Evolutionary conservation across 2,329 filamentous ascomycete genomes (phyloP), one percentile per base, ranked within the genome.

Genomic region (Sporothrix pallida): DNA sequence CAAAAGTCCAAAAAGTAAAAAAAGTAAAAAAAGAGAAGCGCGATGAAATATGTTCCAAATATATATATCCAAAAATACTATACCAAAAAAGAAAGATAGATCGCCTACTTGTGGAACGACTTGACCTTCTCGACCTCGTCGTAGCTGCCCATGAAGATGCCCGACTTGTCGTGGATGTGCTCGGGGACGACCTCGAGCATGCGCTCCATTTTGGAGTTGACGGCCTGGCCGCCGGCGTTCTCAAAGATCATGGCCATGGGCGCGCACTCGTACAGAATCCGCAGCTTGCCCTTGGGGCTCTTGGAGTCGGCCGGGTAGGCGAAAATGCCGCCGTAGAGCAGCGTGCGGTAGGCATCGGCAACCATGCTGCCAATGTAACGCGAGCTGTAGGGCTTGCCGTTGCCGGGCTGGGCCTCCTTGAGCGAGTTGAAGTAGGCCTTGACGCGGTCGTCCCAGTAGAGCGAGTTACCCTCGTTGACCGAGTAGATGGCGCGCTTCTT

Each of bases 201-300:
- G 75, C 95, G 90, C 77, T 90, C 85, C 94, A 97, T 98, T 73
- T 93, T 91, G 84, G 93, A 95, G 84, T 98, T 92, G 72, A 99
- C 86, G 20, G 96, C 96, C 83, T 97, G 91, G 75, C 96, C 96
- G 78, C 96, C 96, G 79, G 96, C 93, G 84, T 99, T 98, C 85
- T 99, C 96, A 83, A 99, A 98, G 7, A 99, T 89, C 91, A 98
- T 93, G 31, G 96, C 96, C 96, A 99, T 99, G 54, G 96, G 96
- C 15, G 96, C 96, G 81, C 96, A 99, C 86, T 99, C 96, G 84
- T 99, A 99, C 79, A 99, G 83, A 78, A 99, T 99, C 77, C 96
- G 89, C 78, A 99, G 88, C 87, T 99, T 99, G 78, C 96, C 96
- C 90, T 98, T 99, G 77, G 95, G 94, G 80, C 92, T 97, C 91